A percentile compares a stretch with the other conserved stretches of the same genome.
Conservation (phyloP, 1,284 basidiomycete genomes). For the Leccinum glutinopallens region DNA sequence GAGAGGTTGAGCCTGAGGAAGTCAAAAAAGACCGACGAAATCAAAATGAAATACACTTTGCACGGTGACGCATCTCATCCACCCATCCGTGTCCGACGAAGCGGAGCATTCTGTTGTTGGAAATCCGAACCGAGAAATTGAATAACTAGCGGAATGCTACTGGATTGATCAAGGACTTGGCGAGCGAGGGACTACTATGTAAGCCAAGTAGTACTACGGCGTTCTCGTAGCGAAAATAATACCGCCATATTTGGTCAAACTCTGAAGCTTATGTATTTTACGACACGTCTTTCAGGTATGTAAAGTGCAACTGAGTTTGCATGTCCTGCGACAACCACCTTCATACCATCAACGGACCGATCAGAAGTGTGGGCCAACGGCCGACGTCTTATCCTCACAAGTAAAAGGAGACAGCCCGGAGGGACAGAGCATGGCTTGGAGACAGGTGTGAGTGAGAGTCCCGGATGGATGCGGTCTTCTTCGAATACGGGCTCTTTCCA, state of each 20-base stretch:
- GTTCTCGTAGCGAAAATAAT: no score
- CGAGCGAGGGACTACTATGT: no score
- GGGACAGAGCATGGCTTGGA: slow-evolving; percentile 60
- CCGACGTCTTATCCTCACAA: slow-evolving; percentile 59
- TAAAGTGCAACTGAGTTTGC: no score
- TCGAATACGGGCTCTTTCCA: slow-evolving; percentile 33
- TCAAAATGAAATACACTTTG: slow-evolving; percentile 47
- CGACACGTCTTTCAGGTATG: no score
- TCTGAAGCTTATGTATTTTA: no score
- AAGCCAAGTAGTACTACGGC: no score
- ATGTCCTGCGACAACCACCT: no score
- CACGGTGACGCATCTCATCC: slow-evolving; percentile 41
- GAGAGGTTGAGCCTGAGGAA: neutral
- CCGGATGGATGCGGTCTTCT: slow-evolving; percentile 55
- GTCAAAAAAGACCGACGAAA: no score
- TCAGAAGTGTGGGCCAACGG: slow-evolving; percentile 47
- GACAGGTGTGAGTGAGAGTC: slow-evolving; percentile 60
- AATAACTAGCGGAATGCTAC: no score
- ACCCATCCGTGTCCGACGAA: slow-evolving; percentile 59
- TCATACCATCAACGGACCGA: no score
- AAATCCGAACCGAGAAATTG: neutral
- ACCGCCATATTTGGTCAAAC: no score
- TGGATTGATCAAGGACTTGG: no score
- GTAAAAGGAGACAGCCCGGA: slow-evolving; percentile 70
- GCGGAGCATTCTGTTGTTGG: slow-evolving; percentile 45